Conservation (phyloP, 2,329 filamentous ascomycete genomes). For the Arthrobotrys iridis region DNA sequence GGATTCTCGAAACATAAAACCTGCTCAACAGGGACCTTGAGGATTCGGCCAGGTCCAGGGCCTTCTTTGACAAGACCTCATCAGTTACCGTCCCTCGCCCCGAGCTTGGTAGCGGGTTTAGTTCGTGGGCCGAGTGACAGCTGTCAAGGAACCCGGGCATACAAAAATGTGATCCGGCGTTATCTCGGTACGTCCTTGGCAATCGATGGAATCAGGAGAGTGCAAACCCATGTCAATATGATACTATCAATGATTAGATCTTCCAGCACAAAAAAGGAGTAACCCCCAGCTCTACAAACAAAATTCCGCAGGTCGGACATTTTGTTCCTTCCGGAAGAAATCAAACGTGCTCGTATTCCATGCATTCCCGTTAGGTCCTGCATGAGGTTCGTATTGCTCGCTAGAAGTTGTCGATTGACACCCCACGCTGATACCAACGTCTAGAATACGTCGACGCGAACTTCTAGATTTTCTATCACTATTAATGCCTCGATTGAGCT, state of each 20-base stretch:
- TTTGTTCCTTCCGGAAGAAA: neutral
- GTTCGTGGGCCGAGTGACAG: constrained; percentile 17
- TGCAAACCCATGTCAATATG: constrained; percentile 29
- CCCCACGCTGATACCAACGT: constrained; percentile 11
- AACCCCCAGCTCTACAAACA: neutral
- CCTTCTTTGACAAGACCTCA: neutral
- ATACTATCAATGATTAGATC: constrained; percentile 49
- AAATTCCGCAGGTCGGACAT: neutral
- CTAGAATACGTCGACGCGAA: constrained; percentile 8
- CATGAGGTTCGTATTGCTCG: neutral
- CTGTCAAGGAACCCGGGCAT: neutral
- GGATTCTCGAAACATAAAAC: constrained; percentile 24
- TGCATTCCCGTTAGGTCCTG: constrained; percentile 5
- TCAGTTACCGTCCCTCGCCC: constrained; percentile 24
- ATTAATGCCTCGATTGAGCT: neutral
- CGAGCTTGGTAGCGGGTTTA: constrained; percentile 29
- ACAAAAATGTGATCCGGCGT: neutral
- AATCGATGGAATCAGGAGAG: constrained; percentile 44
- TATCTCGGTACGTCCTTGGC: constrained; percentile 22
- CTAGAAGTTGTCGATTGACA: constrained; percentile 5
- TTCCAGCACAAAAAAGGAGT: neutral
- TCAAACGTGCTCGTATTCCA: neutral
- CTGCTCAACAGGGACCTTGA: constrained; percentile 12
- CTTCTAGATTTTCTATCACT: neutral
- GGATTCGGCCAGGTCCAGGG: constrained; percentile 5